Evolutionary conservation across 306 rosid species (phyloP).

Genomic region (Ormosia emarginata): DNA sequence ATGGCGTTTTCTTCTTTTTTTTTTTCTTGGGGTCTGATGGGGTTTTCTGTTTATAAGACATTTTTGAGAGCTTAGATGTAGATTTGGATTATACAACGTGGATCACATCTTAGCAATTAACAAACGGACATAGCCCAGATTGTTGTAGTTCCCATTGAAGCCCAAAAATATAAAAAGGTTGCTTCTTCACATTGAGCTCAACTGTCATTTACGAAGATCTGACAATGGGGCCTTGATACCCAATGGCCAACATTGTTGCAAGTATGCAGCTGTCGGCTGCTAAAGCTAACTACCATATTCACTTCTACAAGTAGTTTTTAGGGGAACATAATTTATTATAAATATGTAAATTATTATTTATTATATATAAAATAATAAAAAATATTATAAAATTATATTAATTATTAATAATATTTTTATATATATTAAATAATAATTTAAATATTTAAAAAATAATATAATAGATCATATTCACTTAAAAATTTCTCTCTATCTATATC

Average conservation of each 20-base stretch:
- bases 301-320: too few relatives aligned
- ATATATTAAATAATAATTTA: too few relatives aligned
- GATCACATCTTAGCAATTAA: neutral
- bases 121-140: neutral
- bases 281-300: neutral
- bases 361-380: too few relatives aligned
- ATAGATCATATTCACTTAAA: too few relatives aligned
- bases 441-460: too few relatives aligned
- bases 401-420: too few relatives aligned
- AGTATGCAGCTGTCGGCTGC: neutral
- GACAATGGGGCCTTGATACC: too few relatives aligned
- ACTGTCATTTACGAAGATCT: too few relatives aligned
- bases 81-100: neutral
- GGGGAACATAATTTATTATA: too few relatives aligned
- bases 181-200: neutral
- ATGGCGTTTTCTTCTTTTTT: neutral
- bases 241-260: neutral
- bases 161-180: neutral
- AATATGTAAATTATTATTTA: too few relatives aligned
- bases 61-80: neutral
- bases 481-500: too few relatives aligned
- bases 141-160: neutral
- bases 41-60: neutral
- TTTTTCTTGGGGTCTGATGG: neutral
- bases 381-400: too few relatives aligned